Conservation (phyloP, 2,329 filamentous ascomycete genomes). For the Diaporthe citriasiana region DNA sequence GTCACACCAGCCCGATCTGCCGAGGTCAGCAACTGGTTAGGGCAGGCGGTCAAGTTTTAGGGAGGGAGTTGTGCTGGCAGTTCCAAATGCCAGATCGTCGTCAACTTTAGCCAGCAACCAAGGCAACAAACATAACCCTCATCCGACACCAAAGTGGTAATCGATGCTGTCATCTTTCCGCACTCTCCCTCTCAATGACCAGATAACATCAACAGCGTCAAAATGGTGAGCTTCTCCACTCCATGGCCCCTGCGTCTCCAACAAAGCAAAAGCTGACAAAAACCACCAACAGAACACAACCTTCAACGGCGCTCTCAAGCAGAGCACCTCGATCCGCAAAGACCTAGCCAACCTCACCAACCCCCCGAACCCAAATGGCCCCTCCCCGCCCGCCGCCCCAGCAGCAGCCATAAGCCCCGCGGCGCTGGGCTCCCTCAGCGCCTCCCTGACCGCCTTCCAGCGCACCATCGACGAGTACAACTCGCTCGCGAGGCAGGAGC, state of each 20-base stretch:
- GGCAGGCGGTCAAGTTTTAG: constrained; percentile 24
- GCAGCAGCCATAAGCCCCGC: constrained; percentile 70
- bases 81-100: constrained; percentile 32
- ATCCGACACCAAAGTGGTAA: neutral
- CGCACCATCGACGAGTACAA: constrained; percentile 95
- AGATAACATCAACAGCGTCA: neutral
- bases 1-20: neutral
- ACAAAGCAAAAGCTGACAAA: neutral
- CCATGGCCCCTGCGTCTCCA: rapidly evolving
- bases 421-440: constrained; percentile 76
- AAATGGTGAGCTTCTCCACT: neutral
- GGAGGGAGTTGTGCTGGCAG: neutral
- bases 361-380: constrained; percentile 53
- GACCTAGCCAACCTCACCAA: constrained; percentile 79
- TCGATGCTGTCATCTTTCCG: neutral
- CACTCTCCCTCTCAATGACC: neutral
- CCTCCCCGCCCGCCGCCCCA: constrained; percentile 38
- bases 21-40: neutral
- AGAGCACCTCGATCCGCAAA: constrained; percentile 83
- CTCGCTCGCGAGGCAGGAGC: constrained; percentile 85
- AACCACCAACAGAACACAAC: constrained; percentile 75
- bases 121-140: neutral
- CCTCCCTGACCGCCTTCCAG: constrained; percentile 79
- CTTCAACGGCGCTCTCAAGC: constrained; percentile 89
- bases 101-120: neutral